Evolutionary conservation across 2,329 filamentous ascomycete species (phyloP).

Genomic region (Epicoccum sorghinum): DNA sequence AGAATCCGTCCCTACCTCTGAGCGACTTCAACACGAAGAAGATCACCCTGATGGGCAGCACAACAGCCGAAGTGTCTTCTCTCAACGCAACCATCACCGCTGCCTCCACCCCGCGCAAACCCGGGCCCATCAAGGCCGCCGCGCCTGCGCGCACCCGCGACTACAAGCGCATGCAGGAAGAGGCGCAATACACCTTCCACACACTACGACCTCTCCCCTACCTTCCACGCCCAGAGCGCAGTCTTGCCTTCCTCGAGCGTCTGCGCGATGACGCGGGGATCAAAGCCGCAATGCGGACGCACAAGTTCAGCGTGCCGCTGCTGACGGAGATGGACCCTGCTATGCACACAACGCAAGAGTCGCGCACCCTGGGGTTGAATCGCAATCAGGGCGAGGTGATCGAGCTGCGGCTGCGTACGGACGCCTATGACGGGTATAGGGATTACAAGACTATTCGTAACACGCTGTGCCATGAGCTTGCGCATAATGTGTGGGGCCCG

Average conservation of each 20-base stretch:
- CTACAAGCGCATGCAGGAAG: slow-evolving; percentile 59
- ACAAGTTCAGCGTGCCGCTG: slow-evolving; percentile 82
- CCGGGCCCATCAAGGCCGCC: slow-evolving; percentile 49
- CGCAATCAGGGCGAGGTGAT: slow-evolving; percentile 88
- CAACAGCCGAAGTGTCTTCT: slow-evolving; percentile 64
- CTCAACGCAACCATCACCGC: slow-evolving; percentile 52
- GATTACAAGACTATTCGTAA: slow-evolving; percentile 91
- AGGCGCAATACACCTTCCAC: slow-evolving; percentile 79
- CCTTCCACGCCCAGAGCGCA: slow-evolving; percentile 76
- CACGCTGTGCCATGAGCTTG: slow-evolving; percentile 92
- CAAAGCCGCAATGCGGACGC: slow-evolving; percentile 78
- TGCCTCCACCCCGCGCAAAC: slow-evolving; percentile 48
- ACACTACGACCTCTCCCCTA: slow-evolving; percentile 76
- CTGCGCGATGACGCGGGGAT: slow-evolving; percentile 86
- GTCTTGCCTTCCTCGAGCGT: slow-evolving; percentile 73
- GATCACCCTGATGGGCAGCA: slow-evolving; percentile 70
- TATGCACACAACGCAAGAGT: slow-evolving; percentile 81
- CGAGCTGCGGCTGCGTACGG: slow-evolving; percentile 87
- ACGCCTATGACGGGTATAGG: slow-evolving; percentile 90
- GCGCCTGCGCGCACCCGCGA: slow-evolving; percentile 50
- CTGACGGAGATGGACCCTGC: slow-evolving; percentile 96
- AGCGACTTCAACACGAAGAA: slow-evolving; percentile 61
- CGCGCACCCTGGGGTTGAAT: slow-evolving; percentile 83
- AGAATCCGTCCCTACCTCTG: slow-evolving; percentile 61
- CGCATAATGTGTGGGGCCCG: slow-evolving; percentile 85